Base-by-base conservation (phyloP, 1,139 yeast genomes). In the Zygosaccharomyces pseudobailii region DNA sequence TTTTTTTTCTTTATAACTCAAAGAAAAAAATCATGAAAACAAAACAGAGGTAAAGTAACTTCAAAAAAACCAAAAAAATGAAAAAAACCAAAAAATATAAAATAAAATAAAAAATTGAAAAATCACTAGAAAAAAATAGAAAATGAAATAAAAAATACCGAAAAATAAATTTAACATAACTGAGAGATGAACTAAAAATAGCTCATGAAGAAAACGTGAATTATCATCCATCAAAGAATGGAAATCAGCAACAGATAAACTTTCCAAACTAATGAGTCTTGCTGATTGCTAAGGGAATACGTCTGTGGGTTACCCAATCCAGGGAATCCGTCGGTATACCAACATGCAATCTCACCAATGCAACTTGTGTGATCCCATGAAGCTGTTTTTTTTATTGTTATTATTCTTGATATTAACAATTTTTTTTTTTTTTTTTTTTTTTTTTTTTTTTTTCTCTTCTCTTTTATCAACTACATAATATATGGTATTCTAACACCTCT, bases 221-320 rank as follows among this genome's bases (percentile, higher is more conserved):
- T 13, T 13, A 13, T 13, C 17, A 13, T 13, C 17, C 17, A 13
- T 13, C 17, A 13, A 13, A 13, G 17, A 13, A 13, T 13, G 17
- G 17, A 13, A 13, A 13, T 2, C 17, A 13, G 17, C 17, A 13
- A 13, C 17, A 13, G 17, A 13, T 13, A 13, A 13, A 13, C 17
- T 13, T 13, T 13, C 17, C 17, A 13, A 13, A 13, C 17, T 13
- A 13, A 13, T 13, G 17, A 13, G 17, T 13, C 17, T 13, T 13
- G 17, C 17, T 13, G 17, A 13, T 13, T 13, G 17, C 17, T 13
- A 13, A 13, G 17, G 17, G 17, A 13, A 13, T 24, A 19, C 20
- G 30, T 36, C 30, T 9, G 40, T 36, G 28, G 31, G 40, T 36
- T 36, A n/a, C 19, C 17, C 40, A 36, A 25, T 8, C 40, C 32